A percentile compares a stretch with the other conserved stretches of the same genome.
phyloP scores from a whole-genome alignment of 108 stramenopile genomes.

The Cyclostephanos invisitatus region DNA sequence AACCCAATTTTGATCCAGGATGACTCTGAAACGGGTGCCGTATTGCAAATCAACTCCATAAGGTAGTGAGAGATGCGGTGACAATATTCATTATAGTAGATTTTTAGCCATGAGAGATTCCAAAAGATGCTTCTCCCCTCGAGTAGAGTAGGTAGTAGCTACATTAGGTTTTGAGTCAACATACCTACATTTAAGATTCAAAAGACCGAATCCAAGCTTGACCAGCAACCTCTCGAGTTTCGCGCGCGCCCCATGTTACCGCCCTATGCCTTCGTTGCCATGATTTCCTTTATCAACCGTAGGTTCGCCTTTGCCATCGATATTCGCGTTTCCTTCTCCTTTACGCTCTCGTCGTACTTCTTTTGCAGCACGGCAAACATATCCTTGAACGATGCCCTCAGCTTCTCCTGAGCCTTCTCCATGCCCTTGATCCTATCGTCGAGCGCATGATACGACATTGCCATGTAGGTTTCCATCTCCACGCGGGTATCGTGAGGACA shows the following conservation, averaged over 20 bases:
- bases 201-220: background rate
- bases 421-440: slow-evolving; percentile 26
- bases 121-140: background rate
- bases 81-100: no score
- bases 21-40: background rate
- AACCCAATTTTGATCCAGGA: background rate
- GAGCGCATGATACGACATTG: slow-evolving; percentile 39
- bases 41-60: no score
- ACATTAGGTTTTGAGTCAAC: background rate
- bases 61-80: no score
- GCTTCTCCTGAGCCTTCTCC: slow-evolving; percentile 18
- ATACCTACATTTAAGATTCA: background rate
- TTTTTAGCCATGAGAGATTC: background rate
- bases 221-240: background rate
- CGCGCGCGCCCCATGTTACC: background rate
- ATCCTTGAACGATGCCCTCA: slow-evolving; percentile 13
- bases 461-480: slow-evolving; percentile 37
- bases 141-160: background rate
- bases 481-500: slow-evolving; percentile 51
- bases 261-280: slow-evolving; percentile 1
- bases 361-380: slow-evolving; percentile 33
- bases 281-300: slow-evolving; percentile 27
- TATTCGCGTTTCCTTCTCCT: slow-evolving; percentile 19
- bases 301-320: slow-evolving; percentile 23
- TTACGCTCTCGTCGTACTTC: slow-evolving; percentile 15